Base-by-base conservation (phyloP, 148 eudicot genomes). In the Amaranthus palmeri region DNA sequence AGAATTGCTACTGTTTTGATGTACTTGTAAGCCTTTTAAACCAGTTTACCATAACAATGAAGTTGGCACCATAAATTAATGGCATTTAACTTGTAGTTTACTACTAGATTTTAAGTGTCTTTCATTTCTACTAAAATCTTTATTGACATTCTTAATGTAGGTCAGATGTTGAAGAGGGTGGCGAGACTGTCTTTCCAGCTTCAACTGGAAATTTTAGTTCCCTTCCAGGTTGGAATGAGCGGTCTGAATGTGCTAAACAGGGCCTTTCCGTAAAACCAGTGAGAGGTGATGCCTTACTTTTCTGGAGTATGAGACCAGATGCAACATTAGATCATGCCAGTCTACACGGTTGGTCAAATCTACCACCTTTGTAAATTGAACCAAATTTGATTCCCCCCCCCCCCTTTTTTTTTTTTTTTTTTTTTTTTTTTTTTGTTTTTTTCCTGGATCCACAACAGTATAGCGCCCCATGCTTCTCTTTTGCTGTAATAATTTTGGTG, bases 91-190 rank as follows among this genome's bases (percentile, higher is more conserved):
- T 15, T 50, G 14, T 61, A 9, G 2, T 61, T 62, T 13, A 62
- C 10, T 15, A 25, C n/a, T n/a, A n/a, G n/a, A n/a, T n/a, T n/a
- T n/a, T n/a, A n/a, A n/a, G n/a, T n/a, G n/a, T n/a, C n/a, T n/a
- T n/a, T n/a, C n/a, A n/a, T n/a, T n/a, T n/a, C n/a, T n/a, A n/a
- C 36, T 25, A 25, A 25, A 25, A 0, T 25, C 36, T 25, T 25
- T 25, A 25, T 25, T 25, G 36, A 25, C 36, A 25, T 25, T 63
- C 17, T 10, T 18, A 18, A 74, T 76, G 70, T 63, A 90, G 96
- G 80, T 87, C 90, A 72, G 96, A 90, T 80, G 90, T 90, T 74
- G 90, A 90, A 86, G 91, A 87, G 80, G 96, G 89, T 71, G 89
- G 96, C 65, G 96, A 90, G 81, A 87, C 91, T 57, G 76, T 83